phyloP scores from a whole-genome alignment of 257 asterid genomes.

The Agastache rugosa region DNA sequence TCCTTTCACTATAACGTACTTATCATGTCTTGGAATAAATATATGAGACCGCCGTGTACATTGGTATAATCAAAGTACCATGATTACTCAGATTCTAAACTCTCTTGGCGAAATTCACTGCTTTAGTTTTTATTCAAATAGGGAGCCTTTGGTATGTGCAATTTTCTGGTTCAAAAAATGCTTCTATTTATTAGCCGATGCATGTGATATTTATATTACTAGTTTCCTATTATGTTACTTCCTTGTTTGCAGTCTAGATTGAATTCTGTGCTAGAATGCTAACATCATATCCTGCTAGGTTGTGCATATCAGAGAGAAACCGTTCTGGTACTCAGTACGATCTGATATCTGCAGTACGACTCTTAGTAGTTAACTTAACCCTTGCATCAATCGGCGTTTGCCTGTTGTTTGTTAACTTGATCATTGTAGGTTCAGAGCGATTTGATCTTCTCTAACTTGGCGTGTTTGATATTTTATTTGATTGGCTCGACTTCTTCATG shows the following conservation, averaged over 20 bases:
- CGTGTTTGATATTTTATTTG: neutral
- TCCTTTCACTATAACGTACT: neutral
- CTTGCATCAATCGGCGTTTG: neutral
- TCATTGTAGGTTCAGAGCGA: neutral
- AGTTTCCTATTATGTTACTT: neutral
- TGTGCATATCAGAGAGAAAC: neutral
- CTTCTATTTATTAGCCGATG: neutral
- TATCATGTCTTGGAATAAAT: neutral
- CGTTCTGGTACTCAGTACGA: neutral
- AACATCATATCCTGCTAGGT: conserved; percentile 2
- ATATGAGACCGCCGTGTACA: neutral
- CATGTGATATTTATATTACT: neutral
- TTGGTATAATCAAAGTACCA: neutral
- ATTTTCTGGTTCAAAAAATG: neutral
- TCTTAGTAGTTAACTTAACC: neutral
- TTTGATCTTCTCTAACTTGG: neutral
- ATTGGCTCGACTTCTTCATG: neutral
- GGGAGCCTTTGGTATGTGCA: neutral
- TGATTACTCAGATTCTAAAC: neutral
- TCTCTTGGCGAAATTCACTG: neutral
- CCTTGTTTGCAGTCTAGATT: neutral
- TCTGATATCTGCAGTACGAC: neutral
- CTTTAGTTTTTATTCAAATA: neutral
- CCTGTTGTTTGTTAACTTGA: neutral
- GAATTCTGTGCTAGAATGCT: conserved; percentile 1